Conservation (phyloP, 495 filamentous ascomycete genomes). For the Pseudevernia furfuracea region DNA sequence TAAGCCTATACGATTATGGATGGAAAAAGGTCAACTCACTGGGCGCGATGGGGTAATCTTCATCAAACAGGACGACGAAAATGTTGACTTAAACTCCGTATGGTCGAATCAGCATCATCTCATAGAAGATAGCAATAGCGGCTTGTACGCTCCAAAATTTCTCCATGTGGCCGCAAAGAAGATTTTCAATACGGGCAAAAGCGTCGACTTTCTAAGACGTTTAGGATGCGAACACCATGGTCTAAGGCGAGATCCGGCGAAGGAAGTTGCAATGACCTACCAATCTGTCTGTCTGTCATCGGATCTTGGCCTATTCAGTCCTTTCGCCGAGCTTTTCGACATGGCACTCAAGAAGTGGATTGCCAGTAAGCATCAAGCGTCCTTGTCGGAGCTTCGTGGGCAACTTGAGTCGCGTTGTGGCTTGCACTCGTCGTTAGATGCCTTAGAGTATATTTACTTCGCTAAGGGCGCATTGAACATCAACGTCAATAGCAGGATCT, state of each 20-base stretch:
- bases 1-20: slow-evolving; percentile 72
- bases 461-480: slow-evolving; percentile 58
- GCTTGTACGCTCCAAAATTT: slow-evolving; percentile 62
- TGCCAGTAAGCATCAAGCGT: slow-evolving; percentile 58
- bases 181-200: slow-evolving; percentile 83
- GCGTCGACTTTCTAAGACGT: slow-evolving; percentile 68
- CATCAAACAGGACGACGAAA: slow-evolving; percentile 48
- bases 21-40: slow-evolving; percentile 69
- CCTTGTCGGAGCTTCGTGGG: slow-evolving; percentile 54
- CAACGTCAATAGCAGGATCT: slow-evolving; percentile 59
- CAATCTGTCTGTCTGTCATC: slow-evolving; percentile 28
- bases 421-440: slow-evolving; percentile 56
- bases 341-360: slow-evolving; percentile 65
- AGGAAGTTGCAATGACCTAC: slow-evolving; percentile 26
- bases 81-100: slow-evolving; percentile 53
- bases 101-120: slow-evolving; percentile 74
- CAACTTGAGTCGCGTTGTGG: slow-evolving; percentile 63
- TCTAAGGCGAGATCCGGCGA: background rate
- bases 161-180: slow-evolving; percentile 56
- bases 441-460: slow-evolving; percentile 62
- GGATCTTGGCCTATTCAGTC: slow-evolving; percentile 40
- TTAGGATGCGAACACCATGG: slow-evolving; percentile 31
- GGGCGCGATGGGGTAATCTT: slow-evolving; percentile 62
- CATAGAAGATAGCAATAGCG: slow-evolving; percentile 44
- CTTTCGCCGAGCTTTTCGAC: slow-evolving; percentile 69